Evolutionary conservation across 768 basidiomycete species (phyloP).

Genomic region (Boletus pseudopeckii): DNA sequence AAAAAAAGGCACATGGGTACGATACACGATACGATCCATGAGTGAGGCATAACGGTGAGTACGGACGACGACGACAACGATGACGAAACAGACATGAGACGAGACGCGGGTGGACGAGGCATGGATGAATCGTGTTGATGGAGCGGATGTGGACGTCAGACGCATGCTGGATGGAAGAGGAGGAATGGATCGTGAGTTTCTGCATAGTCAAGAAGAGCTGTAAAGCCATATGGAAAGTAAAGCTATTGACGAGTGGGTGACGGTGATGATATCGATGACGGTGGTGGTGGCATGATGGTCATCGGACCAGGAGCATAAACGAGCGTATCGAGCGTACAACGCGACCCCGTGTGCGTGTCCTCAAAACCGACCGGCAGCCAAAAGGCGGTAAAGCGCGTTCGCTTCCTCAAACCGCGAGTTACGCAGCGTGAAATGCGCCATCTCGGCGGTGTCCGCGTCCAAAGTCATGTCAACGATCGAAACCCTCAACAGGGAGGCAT

Average conservation of each 20-base stretch:
- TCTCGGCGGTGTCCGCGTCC: conserved; percentile 74
- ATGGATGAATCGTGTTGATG: neutral
- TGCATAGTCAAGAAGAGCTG: conserved; percentile 14
- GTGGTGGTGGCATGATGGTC: neutral
- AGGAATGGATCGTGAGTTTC: conserved; percentile 2
- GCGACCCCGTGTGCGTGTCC: neutral
- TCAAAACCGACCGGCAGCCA: conserved; percentile 44
- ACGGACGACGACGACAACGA: neutral
- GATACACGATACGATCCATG: neutral
- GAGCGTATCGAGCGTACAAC: neutral
- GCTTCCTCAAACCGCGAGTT: conserved; percentile 76
- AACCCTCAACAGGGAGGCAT: conserved; percentile 63
- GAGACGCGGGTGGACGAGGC: neutral
- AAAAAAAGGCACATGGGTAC: neutral
- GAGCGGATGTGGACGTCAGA: neutral
- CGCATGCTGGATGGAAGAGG: conserved; percentile 1
- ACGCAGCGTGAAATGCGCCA: conserved; percentile 71
- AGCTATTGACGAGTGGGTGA: neutral
- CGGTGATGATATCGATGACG: neutral
- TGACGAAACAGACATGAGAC: neutral
- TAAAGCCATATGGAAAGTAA: conserved; percentile 6
- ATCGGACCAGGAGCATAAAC: neutral
- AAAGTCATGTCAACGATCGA: conserved; percentile 56
- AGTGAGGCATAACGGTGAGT: conserved; percentile 6
- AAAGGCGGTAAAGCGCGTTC: conserved; percentile 62